Percentiles rank a stretch among this genome's conserved stretches.
These are phyloP conservation scores for Vicia faba DNA, from an alignment of 306 rosid genomes.

Conservation along the genomic window DNA sequence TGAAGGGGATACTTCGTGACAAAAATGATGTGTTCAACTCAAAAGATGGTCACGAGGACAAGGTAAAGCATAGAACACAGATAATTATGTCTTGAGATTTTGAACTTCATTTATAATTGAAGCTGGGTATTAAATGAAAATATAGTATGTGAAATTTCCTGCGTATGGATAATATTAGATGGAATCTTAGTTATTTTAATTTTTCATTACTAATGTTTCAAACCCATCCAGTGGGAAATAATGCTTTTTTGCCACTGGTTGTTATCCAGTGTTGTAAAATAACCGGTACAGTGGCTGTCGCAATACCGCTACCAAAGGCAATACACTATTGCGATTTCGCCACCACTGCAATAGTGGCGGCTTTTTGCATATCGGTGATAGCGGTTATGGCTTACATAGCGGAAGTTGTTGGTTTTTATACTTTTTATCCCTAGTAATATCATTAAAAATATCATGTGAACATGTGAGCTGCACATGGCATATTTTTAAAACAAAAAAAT, in stretches of 20 bases:
- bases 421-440: no score
- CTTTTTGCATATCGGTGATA: no score
- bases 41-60: constrained; percentile 61
- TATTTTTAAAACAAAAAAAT: no score
- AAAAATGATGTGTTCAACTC: constrained; percentile 88
- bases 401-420: no score
- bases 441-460: no score
- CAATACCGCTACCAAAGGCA: no score
- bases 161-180: not conserved
- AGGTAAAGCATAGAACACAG: constrained; percentile 50
- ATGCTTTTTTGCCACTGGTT: not conserved
- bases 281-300: no score
- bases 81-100: constrained; percentile 23
- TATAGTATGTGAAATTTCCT: not conserved
- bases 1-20: constrained; percentile 79
- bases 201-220: not conserved
- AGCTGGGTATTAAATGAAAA: not conserved
- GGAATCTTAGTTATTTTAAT: not conserved
- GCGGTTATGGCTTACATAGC: no score
- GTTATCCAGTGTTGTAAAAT: no score
- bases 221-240: not conserved
- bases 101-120: constrained; percentile 13
- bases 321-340: no score
- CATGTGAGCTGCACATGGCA: no score
- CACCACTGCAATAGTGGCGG: no score